Conservation (phyloP, 176 grass and related monocot genomes). For the Pontederia crassipes region DNA sequence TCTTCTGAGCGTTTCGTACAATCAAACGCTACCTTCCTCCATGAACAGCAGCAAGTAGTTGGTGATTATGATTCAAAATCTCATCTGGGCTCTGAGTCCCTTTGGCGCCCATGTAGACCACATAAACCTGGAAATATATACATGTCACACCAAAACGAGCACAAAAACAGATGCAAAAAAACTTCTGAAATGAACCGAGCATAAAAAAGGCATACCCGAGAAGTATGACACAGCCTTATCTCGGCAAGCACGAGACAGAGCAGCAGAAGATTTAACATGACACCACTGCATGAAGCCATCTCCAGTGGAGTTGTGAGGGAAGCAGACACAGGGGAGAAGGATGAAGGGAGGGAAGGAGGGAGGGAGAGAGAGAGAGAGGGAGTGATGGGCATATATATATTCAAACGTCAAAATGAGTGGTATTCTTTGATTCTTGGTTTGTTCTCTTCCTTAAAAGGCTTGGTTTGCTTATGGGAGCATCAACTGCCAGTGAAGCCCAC, state of each 20-base stretch:
- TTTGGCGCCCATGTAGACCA: constrained; percentile 18
- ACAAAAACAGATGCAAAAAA: background rate
- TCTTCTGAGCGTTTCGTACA: too few species aligned
- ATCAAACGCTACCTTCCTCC: constrained; percentile 38
- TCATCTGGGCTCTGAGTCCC: background rate
- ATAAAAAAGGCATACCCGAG: background rate
- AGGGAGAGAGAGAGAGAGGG: background rate
- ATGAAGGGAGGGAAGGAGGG: background rate
- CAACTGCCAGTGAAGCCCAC: background rate
- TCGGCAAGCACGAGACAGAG: background rate
- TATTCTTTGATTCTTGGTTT: too few species aligned
- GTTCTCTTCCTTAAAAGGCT: too few species aligned
- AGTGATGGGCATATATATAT: too few species aligned
- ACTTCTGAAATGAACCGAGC: too few species aligned
- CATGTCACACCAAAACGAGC: background rate
- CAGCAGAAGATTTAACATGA: background rate
- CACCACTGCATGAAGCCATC: background rate
- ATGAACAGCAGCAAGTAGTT: constrained; percentile 59
- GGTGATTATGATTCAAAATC: constrained; percentile 27
- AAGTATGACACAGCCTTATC: background rate
- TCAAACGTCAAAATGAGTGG: too few species aligned
- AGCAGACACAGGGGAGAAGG: background rate
- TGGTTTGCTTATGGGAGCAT: background rate
- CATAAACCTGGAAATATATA: constrained; percentile 7
- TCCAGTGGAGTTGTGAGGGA: background rate